Percentiles rank a stretch among this genome's conserved stretches.
These are phyloP conservation scores for Yarrowia sp. DNA, from an alignment of 805 yeast genomes.

Conservation along the genomic window DNA sequence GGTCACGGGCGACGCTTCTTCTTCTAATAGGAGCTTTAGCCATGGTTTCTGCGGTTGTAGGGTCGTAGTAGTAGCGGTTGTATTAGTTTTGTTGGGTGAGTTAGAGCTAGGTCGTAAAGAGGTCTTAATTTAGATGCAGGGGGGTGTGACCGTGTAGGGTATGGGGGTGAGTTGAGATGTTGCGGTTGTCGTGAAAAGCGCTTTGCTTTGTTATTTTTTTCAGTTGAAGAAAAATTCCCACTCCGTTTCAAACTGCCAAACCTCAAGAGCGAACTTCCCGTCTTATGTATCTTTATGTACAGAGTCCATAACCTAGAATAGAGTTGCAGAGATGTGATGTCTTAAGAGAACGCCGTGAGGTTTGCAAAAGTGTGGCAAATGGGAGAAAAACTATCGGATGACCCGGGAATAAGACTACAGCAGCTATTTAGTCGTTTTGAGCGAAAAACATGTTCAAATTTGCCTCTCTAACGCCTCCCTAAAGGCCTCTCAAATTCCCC, in stretches of 20 bases:
- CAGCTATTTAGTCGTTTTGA: background rate
- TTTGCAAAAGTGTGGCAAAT: background rate
- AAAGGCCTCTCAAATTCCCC: background rate
- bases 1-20: conserved; percentile 33
- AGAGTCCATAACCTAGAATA: conserved; percentile 2
- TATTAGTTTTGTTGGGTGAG: background rate
- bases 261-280: conserved; percentile 21
- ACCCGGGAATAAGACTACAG: background rate
- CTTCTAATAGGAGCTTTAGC: conserved; percentile 31
- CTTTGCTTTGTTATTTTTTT: background rate
- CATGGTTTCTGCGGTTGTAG: background rate
- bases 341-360: background rate
- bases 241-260: conserved; percentile 15
- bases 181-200: background rate
- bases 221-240: background rate
- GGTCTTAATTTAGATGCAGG: background rate
- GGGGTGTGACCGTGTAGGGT: background rate
- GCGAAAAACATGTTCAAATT: background rate
- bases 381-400: background rate
- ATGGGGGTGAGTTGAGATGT: too few species aligned
- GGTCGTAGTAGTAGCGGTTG: too few species aligned
- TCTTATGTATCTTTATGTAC: conserved; percentile 26
- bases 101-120: background rate
- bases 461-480: background rate
- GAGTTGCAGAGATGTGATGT: conserved; percentile 6